Conservation (phyloP, 306 rosid genomes). For the Spatholobus suberectus region DNA sequence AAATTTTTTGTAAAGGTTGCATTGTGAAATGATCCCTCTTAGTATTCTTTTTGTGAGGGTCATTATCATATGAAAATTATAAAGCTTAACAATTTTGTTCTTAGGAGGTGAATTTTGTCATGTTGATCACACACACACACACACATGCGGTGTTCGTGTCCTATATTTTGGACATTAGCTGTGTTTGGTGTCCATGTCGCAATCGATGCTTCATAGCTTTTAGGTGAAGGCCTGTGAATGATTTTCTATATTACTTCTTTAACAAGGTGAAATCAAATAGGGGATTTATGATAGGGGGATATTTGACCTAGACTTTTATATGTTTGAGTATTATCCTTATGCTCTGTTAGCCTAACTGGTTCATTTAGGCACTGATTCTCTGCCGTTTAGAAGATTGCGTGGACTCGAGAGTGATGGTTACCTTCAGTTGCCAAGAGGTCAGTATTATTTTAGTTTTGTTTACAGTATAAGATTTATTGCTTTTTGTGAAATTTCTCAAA, state of each 20-base stretch:
- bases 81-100: too few relatives aligned
- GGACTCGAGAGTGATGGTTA: conserved; percentile 51
- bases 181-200: too few relatives aligned
- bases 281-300: neutral
- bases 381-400: conserved; percentile 55
- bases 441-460: conserved; percentile 31
- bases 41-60: too few relatives aligned
- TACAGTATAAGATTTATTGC: conserved; percentile 6
- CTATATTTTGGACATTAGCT: too few relatives aligned
- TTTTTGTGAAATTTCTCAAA: neutral
- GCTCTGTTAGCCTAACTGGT: conserved; percentile 29
- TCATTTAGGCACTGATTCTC: conserved; percentile 61
- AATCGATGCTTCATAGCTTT: too few relatives aligned
- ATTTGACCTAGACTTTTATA: conserved; percentile 2
- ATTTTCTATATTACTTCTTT: neutral
- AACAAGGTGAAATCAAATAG: conserved; percentile 19
- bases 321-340: conserved; percentile 20
- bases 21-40: too few relatives aligned
- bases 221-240: neutral
- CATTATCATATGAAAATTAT: too few relatives aligned
- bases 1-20: too few relatives aligned
- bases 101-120: too few relatives aligned
- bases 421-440: conserved; percentile 75
- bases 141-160: too few relatives aligned
- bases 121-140: too few relatives aligned